Evolutionary conservation across 1,139 yeast genomes (phyloP).

Genomic region (Magnusiomyces sp.): DNA sequence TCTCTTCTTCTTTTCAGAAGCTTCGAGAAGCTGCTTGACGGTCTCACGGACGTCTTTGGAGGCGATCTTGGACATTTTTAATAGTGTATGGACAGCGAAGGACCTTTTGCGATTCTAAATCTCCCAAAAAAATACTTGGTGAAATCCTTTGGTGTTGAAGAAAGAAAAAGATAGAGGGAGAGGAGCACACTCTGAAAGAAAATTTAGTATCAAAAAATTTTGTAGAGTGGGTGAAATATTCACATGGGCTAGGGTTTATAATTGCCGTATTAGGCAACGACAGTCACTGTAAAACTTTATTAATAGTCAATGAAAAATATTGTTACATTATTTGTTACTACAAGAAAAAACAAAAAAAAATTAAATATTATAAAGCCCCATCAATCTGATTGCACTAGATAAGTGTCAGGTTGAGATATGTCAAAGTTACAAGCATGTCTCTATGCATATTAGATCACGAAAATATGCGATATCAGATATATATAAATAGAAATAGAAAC

Average conservation of each 20-base stretch:
- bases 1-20: conserved; percentile 99
- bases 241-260: background rate
- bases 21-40: conserved; percentile 86
- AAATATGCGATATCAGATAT: no score
- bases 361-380: no score
- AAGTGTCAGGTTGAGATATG: no score
- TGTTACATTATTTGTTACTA: background rate
- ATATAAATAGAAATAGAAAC: no score
- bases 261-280: no score
- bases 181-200: conserved; percentile 2
- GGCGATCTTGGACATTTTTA: conserved; percentile 85
- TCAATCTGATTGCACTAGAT: no score
- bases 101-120: conserved; percentile 22
- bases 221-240: no score
- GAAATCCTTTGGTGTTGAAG: conserved; percentile 15
- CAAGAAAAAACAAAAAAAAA: no score
- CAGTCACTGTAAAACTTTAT: background rate
- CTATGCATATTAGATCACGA: no score
- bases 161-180: background rate
- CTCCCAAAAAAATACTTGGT: conserved; percentile 34
- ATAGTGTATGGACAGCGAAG: conserved; percentile 12
- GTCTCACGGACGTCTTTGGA: conserved; percentile 92
- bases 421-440: no score
- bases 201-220: background rate
- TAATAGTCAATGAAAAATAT: background rate